Base-by-base conservation (phyloP, 495 filamentous ascomycete genomes). In the Podospora fimiseda region DNA sequence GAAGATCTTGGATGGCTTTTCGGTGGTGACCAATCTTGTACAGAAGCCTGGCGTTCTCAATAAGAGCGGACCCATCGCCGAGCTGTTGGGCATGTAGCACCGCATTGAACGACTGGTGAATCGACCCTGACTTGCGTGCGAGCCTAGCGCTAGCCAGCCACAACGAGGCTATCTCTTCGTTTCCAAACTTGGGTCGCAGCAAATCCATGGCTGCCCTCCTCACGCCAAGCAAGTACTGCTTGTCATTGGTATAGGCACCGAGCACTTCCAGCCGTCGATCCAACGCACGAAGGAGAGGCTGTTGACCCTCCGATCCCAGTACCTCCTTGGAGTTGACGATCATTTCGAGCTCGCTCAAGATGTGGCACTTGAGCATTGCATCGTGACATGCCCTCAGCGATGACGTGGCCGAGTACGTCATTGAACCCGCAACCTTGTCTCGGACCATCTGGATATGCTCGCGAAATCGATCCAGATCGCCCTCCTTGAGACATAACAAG, bases 11-110 rank as follows among this genome's bases (percentile, higher is more conserved):
- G 55, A 99, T 97, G 14, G 94, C 94, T 70, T 96, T 95, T 43
- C 90, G 82, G 62, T 95, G 90, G 62, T 96, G 83, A 5, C 90
- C 90, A 65, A 95, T 89, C 60, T 87, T 90, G 89, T 93, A 97
- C n/a, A 97, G 72, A 39, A 97, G 79, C 48, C 87, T 79, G 6
- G 93, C 88, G 67, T 99, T 90, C 63, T 99, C 94, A 55, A 96
- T 89, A 30, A 85, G 89, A 36, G 93, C 88, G 9, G 89, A 86
- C 45, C 83, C 78, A 58, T 93, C 88, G 20, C 89, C 89, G 21
- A 96, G 79, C 55, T 85, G 78, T 11, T 87, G 84, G 21, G 94
- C 92, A 70, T 94, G 88, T 19, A 96, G 77, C 50, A 96, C 89
- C 18, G 92, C 89, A 69, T 94, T 90, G 74, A 93, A 96, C 7